phyloP scores from a whole-genome alignment of 2,329 filamentous ascomycete species.

The Alternaria infectoria region DNA sequence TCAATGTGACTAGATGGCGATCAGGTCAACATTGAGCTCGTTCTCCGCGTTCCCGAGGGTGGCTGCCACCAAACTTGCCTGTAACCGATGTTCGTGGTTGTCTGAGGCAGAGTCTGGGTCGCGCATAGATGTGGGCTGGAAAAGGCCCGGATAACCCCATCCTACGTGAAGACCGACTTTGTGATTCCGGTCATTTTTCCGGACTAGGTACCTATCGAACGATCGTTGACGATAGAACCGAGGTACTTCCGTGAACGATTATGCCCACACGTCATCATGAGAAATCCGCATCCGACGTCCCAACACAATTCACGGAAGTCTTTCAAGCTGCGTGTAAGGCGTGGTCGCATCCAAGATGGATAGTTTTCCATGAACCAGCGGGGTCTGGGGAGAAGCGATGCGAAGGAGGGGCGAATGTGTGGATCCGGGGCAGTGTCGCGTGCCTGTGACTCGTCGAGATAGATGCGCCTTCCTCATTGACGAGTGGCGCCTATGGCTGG shows the following conservation, averaged over 20 bases:
- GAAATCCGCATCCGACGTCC: neutral
- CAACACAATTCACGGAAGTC: neutral
- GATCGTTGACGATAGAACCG: neutral
- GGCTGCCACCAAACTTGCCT: neutral
- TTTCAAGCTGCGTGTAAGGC: neutral
- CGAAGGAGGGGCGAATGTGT: slow-evolving; percentile 6
- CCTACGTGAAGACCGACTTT: neutral
- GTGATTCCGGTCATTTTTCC: neutral
- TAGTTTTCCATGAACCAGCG: neutral
- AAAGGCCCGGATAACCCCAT: neutral
- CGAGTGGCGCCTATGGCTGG: slow-evolving; percentile 28
- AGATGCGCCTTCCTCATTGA: slow-evolving; percentile 30
- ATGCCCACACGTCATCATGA: neutral
- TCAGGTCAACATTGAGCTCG: neutral
- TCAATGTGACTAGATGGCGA: neutral
- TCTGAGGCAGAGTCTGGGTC: neutral
- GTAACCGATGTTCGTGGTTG: neutral
- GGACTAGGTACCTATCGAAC: neutral
- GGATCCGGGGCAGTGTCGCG: slow-evolving; percentile 19
- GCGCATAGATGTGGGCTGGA: neutral
- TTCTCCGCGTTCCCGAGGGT: neutral
- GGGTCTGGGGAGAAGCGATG: neutral
- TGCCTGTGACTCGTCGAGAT: slow-evolving; percentile 30
- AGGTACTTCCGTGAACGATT: neutral
- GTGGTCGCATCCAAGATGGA: neutral